Percentiles rank a stretch among this genome's conserved stretches.
These are phyloP conservation scores for Chlamydomonas reinhardtii DNA, from an alignment of 163 green algal genomes.

Conservation along the genomic window DNA sequence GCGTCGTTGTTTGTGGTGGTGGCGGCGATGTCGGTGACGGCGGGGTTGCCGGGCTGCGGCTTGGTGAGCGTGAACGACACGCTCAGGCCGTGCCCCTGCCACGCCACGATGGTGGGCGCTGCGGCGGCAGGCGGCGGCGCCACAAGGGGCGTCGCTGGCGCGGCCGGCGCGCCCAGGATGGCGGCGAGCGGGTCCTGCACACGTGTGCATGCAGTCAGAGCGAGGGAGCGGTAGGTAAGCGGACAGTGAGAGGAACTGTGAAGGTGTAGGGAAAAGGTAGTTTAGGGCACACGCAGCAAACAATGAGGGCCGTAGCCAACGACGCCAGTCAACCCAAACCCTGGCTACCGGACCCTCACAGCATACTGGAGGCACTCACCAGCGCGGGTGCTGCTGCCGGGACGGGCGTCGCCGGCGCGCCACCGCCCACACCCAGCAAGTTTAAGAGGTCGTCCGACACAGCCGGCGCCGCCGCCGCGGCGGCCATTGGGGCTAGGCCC, in stretches of 20 bases:
- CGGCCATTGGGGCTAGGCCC: not conserved
- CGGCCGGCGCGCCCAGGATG: not conserved
- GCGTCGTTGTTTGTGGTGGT: slow-evolving; percentile 78
- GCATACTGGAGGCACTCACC: not conserved
- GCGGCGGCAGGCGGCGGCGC: slow-evolving; percentile 1
- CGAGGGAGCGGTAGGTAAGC: too few species aligned
- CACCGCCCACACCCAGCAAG: slow-evolving; percentile 61
- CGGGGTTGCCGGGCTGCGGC: slow-evolving; percentile 56
- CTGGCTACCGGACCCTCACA: too few species aligned
- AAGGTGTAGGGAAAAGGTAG: too few species aligned
- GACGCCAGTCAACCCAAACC: not conserved
- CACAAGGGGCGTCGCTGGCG: not conserved
- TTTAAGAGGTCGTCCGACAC: slow-evolving; percentile 63
- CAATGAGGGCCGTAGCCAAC: not conserved
- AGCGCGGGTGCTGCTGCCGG: not conserved
- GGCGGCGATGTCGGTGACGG: slow-evolving; percentile 79
- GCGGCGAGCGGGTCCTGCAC: slow-evolving; percentile 35
- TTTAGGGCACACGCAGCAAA: too few species aligned
- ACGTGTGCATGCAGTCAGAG: not conserved
- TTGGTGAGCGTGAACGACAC: slow-evolving; percentile 77
- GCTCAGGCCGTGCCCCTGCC: slow-evolving; percentile 73
- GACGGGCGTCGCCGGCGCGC: slow-evolving; percentile 13
- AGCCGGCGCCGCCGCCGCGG: not conserved
- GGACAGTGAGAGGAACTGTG: too few species aligned
- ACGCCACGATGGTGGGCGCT: slow-evolving; percentile 66